A percentile compares a stretch with the other conserved stretches of the same genome.
Conservation (phyloP, 495 filamentous ascomycete species). For the Hypomontagnella submonticulosa region DNA sequence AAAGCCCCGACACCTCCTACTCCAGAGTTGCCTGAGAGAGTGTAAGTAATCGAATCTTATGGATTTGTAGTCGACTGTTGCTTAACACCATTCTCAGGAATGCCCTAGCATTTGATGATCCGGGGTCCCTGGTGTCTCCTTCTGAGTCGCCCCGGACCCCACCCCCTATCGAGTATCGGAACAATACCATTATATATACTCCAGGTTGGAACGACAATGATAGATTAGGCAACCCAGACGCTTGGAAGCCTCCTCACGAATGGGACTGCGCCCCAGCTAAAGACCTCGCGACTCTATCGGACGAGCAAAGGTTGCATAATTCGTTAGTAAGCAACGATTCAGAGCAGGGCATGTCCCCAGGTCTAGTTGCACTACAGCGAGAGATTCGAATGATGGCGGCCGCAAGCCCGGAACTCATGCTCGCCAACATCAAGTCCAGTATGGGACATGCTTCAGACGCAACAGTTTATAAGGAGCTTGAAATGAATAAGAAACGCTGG, state of each 20-base stretch:
- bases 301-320: conserved; percentile 28
- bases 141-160: conserved; percentile 41
- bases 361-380: conserved; percentile 49
- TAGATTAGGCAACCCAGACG: conserved; percentile 45
- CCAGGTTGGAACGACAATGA: conserved; percentile 36
- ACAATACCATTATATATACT: conserved; percentile 29
- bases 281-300: conserved; percentile 20
- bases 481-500: conserved; percentile 57
- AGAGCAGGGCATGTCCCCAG: conserved; percentile 41
- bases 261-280: conserved; percentile 48
- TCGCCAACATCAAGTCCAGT: conserved; percentile 57
- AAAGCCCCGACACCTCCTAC: conserved; percentile 36
- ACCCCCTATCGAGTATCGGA: conserved; percentile 35
- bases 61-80: neutral
- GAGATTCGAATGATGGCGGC: conserved; percentile 58
- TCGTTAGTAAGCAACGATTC: conserved; percentile 28
- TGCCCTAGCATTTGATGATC: conserved; percentile 38
- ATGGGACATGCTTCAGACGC: conserved; percentile 54
- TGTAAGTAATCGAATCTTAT: conserved; percentile 29
- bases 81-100: conserved; percentile 31
- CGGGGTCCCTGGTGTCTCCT: conserved; percentile 36
- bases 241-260: conserved; percentile 57
- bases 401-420: conserved; percentile 54
- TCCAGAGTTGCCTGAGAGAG: conserved; percentile 33
- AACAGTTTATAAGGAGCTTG: conserved; percentile 52